A percentile compares a stretch with the other conserved stretches of the same genome.
phyloP scores from a whole-genome alignment of 208 protist species.

The Leptomonas pyrrhocoris region DNA sequence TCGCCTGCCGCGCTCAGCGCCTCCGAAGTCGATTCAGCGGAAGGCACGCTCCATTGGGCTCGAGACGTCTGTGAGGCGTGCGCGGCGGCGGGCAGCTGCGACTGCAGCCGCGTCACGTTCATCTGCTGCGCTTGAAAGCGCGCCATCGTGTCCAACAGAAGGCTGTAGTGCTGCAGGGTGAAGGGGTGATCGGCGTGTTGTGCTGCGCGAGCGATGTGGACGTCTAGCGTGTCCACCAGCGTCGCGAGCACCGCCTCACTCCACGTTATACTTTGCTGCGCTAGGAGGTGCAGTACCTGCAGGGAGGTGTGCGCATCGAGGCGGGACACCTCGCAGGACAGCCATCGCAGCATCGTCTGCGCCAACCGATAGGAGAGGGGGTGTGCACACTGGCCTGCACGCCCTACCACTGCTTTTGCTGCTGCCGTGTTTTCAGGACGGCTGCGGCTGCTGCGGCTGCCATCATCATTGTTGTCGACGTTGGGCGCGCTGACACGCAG shows the following conservation, averaged over 20 bases:
- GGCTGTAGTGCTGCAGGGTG: conserved; percentile 16
- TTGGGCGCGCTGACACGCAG: not conserved
- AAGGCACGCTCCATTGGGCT: no score
- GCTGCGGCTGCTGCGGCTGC: not conserved
- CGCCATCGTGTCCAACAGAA: conserved; percentile 59
- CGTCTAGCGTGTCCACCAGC: conserved; percentile 60
- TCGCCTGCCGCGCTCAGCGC: not conserved
- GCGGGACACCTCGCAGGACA: conserved; percentile 33
- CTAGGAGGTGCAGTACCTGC: conserved; percentile 61
- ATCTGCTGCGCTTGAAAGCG: conserved; percentile 46
- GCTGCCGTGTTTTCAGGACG: not conserved
- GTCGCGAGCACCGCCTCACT: conserved; percentile 56
- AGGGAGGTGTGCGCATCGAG: conserved; percentile 40
- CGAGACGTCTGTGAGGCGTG: no score
- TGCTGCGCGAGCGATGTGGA: conserved; percentile 13
- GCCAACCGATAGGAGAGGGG: conserved; percentile 33
- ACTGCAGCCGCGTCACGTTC: conserved; percentile 8
- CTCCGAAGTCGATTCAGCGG: no score
- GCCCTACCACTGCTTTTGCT: no score
- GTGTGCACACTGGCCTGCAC: not conserved
- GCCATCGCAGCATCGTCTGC: conserved; percentile 42
- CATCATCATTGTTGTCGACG: not conserved
- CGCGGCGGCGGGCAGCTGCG: no score
- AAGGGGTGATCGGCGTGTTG: not conserved
- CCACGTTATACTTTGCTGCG: conserved; percentile 54